Evolutionary conservation across 148 eudicot genomes (phyloP).

Genomic region (Suaeda aralocaspica): DNA sequence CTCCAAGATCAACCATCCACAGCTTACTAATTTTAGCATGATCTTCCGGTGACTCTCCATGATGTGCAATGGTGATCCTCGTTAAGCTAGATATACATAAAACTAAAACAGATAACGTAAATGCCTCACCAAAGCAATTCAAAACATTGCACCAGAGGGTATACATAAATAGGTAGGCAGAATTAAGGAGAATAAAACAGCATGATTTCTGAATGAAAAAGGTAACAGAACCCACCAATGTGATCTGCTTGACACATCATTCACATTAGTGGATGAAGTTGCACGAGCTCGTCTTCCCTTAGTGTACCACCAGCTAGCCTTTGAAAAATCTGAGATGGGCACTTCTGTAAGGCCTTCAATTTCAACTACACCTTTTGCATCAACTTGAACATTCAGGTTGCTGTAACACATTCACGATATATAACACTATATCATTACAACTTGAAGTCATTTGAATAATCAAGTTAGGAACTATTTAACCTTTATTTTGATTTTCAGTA

Average conservation of each 20-base stretch:
- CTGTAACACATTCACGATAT: slow-evolving; percentile 31
- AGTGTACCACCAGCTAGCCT: slow-evolving; percentile 69
- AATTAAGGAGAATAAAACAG: neutral
- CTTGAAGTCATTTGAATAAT: neutral
- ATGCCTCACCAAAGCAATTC: slow-evolving; percentile 28
- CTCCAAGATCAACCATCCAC: slow-evolving; percentile 93
- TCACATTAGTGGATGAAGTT: slow-evolving; percentile 70
- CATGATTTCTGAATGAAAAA: neutral
- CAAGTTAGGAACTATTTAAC: too few relatives aligned
- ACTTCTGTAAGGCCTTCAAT: slow-evolving; percentile 68
- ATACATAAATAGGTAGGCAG: neutral
- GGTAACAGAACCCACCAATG: slow-evolving; percentile 57
- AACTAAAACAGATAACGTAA: slow-evolving; percentile 45
- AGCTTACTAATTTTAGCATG: slow-evolving; percentile 49
- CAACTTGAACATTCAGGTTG: slow-evolving; percentile 65
- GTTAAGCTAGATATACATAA: slow-evolving; percentile 52
- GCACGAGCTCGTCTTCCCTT: slow-evolving; percentile 70
- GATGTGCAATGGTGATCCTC: slow-evolving; percentile 61
- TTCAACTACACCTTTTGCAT: slow-evolving; percentile 56
- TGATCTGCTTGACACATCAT: slow-evolving; percentile 69
- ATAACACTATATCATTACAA: neutral
- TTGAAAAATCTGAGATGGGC: slow-evolving; percentile 48
- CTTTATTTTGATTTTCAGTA: too few relatives aligned
- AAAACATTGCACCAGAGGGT: neutral
- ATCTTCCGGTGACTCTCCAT: slow-evolving; percentile 41